phyloP scores from a whole-genome alignment of 129 eudicot species.

The Centrapalus pauciflorus region DNA sequence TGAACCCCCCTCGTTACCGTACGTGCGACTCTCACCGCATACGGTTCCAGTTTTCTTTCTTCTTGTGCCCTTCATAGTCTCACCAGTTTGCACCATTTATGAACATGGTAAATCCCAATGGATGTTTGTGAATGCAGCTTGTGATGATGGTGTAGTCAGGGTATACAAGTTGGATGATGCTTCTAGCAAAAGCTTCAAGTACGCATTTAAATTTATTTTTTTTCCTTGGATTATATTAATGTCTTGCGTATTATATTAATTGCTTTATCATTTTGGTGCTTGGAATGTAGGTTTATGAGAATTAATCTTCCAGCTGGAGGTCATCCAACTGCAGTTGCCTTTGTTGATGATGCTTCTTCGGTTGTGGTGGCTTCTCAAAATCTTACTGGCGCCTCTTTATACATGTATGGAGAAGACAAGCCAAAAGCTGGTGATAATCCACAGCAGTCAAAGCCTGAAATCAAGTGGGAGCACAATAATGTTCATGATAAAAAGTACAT shows the following conservation, averaged over 20 bases:
- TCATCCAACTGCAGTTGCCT: slow-evolving; percentile 79
- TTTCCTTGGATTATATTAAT: slow-evolving; percentile 4
- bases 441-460: slow-evolving; percentile 80
- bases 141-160: slow-evolving; percentile 87
- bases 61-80: background rate
- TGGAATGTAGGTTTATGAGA: slow-evolving; percentile 68
- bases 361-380: slow-evolving; percentile 71
- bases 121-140: slow-evolving; percentile 61
- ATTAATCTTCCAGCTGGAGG: slow-evolving; percentile 87
- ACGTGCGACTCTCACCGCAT: no score
- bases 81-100: background rate
- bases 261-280: background rate
- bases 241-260: background rate
- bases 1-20: no score
- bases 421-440: slow-evolving; percentile 48
- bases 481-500: slow-evolving; percentile 76
- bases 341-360: slow-evolving; percentile 78
- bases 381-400: slow-evolving; percentile 71
- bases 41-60: background rate
- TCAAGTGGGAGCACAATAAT: slow-evolving; percentile 88
- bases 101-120: no score
- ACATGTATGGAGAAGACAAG: slow-evolving; percentile 89
- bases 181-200: slow-evolving; percentile 94
- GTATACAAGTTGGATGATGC: slow-evolving; percentile 89
- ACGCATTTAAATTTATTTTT: slow-evolving; percentile 11